Percentiles rank a stretch among this genome's conserved stretches.
phyloP scores from a whole-genome alignment of 2,329 filamentous ascomycete genomes.

The Cryphonectria parasitica region DNA sequence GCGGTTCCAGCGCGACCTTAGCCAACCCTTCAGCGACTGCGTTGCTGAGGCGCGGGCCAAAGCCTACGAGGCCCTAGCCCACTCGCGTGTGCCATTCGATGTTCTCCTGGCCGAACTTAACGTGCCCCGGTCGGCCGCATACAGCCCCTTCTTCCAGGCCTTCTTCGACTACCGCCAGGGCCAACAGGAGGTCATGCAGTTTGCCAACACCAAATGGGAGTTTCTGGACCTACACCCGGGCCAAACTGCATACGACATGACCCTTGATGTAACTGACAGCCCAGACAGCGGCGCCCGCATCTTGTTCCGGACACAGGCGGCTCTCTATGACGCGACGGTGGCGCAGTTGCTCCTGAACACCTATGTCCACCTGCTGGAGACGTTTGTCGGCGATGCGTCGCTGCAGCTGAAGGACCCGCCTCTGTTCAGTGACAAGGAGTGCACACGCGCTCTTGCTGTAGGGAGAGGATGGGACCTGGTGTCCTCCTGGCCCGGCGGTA shows the following conservation, averaged over 20 bases:
- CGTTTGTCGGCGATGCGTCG: slow-evolving; percentile 29
- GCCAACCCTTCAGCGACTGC: slow-evolving; percentile 29
- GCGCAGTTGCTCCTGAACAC: slow-evolving; percentile 20
- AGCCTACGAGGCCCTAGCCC: slow-evolving; percentile 41
- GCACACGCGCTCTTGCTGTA: slow-evolving; percentile 27
- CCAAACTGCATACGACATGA: slow-evolving; percentile 37
- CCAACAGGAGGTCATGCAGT: not conserved
- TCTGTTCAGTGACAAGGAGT: not conserved
- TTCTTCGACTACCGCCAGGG: slow-evolving; percentile 38
- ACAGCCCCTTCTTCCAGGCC: slow-evolving; percentile 54
- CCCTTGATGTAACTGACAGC: slow-evolving; percentile 44
- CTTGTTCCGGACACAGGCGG: not conserved
- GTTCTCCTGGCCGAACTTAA: slow-evolving; percentile 49
- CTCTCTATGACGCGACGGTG: slow-evolving; percentile 12
- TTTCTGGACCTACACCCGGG: slow-evolving; percentile 12
- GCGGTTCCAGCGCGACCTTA: slow-evolving; percentile 36
- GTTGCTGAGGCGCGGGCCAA: slow-evolving; percentile 33
- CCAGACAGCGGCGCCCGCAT: slow-evolving; percentile 26
- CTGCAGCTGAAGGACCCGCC: not conserved
- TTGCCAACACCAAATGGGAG: not conserved
- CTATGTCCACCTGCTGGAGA: slow-evolving; percentile 32
- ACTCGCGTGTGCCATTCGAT: slow-evolving; percentile 54
- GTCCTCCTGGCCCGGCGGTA: slow-evolving; percentile 38
- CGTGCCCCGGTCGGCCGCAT: slow-evolving; percentile 41
- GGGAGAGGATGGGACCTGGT: not conserved